phyloP scores from a whole-genome alignment of 1,284 basidiomycete species.

The Volvariella surrecta region DNA sequence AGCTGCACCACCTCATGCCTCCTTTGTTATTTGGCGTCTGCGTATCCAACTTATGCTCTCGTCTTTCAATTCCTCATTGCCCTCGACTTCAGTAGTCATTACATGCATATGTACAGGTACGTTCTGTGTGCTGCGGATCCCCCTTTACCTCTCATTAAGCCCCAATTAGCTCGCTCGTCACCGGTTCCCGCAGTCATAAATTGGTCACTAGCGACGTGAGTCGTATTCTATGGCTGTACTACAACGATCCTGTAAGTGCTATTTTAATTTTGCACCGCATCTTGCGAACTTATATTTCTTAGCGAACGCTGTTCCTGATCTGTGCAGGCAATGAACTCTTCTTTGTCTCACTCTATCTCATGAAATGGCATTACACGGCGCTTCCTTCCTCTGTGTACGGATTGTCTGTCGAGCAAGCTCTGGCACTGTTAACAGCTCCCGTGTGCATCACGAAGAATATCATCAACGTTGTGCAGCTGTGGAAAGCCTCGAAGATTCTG shows the following conservation, averaged over 20 bases:
- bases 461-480: slow-evolving; percentile 95
- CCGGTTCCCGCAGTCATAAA: slow-evolving; percentile 92
- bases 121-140: slow-evolving; percentile 12
- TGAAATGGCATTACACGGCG: slow-evolving; percentile 75
- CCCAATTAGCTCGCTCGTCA: slow-evolving; percentile 73
- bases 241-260: slow-evolving; percentile 78
- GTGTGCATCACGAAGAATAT: slow-evolving; percentile 84
- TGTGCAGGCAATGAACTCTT: slow-evolving; percentile 98
- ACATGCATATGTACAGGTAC: slow-evolving; percentile 99
- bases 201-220: slow-evolving; percentile 87
- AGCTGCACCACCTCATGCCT: slow-evolving; percentile 96
- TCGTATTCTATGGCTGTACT: slow-evolving; percentile 88
- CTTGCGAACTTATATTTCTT: slow-evolving; percentile 7
- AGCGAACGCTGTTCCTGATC: slow-evolving; percentile 86
- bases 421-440: slow-evolving; percentile 63
- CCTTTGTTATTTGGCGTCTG: slow-evolving; percentile 88
- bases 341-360: slow-evolving; percentile 93
- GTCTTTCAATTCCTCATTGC: slow-evolving; percentile 94
- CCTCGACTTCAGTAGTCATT: slow-evolving; percentile 97
- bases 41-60: slow-evolving; percentile 78
- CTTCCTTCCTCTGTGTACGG: slow-evolving; percentile 29
- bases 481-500: slow-evolving; percentile 96
- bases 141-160: slow-evolving; percentile 8
- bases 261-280: slow-evolving; percentile 4
- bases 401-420: slow-evolving; percentile 77